Conservation (phyloP, 2,329 filamentous ascomycete species). For the Diaporthe australafricana region DNA sequence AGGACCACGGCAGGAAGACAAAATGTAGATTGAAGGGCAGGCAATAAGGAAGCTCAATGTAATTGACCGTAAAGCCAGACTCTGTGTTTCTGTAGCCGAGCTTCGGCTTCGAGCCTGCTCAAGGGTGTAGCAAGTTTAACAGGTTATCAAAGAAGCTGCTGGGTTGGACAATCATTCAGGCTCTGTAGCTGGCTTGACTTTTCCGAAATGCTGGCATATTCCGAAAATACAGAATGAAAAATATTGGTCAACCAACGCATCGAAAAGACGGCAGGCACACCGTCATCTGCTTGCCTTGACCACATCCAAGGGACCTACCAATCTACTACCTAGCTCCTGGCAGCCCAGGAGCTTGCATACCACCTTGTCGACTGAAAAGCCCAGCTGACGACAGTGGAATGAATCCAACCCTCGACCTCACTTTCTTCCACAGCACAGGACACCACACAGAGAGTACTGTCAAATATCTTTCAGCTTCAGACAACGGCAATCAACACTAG, state of each 20-base stretch:
- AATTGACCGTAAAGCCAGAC: background rate
- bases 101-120: background rate
- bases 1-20: background rate
- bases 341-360: background rate
- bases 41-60: too few relatives aligned
- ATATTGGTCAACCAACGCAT: background rate
- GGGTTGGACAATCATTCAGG: background rate
- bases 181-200: background rate
- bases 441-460: too few relatives aligned
- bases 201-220: background rate
- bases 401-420: too few relatives aligned
- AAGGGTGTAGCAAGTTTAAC: background rate
- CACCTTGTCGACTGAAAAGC: background rate
- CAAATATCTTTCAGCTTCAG: too few relatives aligned
- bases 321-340: background rate
- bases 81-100: too few relatives aligned
- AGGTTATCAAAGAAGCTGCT: too few relatives aligned
- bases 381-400: background rate
- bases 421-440: too few relatives aligned
- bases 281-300: background rate
- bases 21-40: too few relatives aligned
- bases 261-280: background rate
- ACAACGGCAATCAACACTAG: too few relatives aligned
- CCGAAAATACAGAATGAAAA: background rate
- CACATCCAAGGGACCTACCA: background rate